phyloP scores from a whole-genome alignment of 2,329 filamentous ascomycete genomes.

The Pseudopyrenochaeta lycopersici region DNA sequence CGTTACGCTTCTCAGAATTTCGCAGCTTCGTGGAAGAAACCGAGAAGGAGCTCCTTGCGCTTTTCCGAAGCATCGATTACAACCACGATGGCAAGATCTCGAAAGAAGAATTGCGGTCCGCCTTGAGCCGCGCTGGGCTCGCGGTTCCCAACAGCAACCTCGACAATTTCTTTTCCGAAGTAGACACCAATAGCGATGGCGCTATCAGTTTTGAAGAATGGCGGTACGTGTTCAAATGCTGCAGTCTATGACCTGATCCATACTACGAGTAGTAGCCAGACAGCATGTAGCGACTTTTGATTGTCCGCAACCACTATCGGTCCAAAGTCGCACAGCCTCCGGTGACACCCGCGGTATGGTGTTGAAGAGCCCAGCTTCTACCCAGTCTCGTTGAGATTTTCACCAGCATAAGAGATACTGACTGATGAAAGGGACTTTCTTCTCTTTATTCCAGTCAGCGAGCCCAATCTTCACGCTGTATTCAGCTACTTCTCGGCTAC shows the following conservation, averaged over 20 bases:
- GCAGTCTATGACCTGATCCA: neutral
- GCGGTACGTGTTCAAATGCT: constrained; percentile 71
- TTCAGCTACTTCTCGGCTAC: constrained; percentile 92
- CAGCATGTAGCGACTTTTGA: neutral
- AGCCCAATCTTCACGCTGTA: constrained; percentile 79
- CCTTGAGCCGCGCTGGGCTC: constrained; percentile 81
- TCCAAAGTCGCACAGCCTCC: neutral
- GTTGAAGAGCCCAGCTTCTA: neutral
- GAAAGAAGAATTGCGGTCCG: constrained; percentile 80
- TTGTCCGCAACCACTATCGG: neutral
- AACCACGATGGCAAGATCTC: constrained; percentile 88
- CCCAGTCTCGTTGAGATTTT: neutral
- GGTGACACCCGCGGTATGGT: neutral
- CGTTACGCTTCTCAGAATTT: constrained; percentile 71
- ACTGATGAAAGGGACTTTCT: constrained; percentile 75
- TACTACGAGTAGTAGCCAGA: neutral
- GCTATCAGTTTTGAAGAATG: constrained; percentile 92
- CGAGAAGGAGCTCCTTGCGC: constrained; percentile 79
- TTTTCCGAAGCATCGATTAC: constrained; percentile 88
- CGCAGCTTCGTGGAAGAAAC: constrained; percentile 85
- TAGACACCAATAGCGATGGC: constrained; percentile 89
- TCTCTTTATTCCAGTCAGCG: constrained; percentile 80
- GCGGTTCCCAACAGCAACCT: constrained; percentile 80
- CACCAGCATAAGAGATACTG: constrained; percentile 8
- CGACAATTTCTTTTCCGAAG: constrained; percentile 85